These are phyloP conservation scores for Leishmania martiniquensis DNA, from an alignment of 208 protist species.

Conservation along the genomic window DNA sequence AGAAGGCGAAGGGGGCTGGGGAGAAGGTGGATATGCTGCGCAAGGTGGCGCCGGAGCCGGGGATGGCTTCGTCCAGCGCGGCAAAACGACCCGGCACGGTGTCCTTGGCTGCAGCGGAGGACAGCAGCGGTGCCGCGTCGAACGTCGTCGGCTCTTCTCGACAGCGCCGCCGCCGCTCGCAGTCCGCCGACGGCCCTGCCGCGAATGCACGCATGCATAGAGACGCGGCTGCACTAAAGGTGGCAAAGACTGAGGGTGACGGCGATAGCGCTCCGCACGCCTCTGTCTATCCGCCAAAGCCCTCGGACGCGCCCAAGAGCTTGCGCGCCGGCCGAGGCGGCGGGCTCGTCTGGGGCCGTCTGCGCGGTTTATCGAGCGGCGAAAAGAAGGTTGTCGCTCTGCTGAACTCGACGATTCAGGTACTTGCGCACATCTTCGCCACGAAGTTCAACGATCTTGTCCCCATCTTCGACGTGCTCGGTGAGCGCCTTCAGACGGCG, in stretches of 20 bases:
- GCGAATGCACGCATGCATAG: not conserved
- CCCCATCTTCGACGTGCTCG: slow-evolving; percentile 71
- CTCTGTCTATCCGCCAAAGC: not conserved
- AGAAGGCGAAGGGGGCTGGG: slow-evolving; percentile 50
- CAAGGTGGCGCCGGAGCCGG: slow-evolving; percentile 42
- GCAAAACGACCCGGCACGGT: not conserved
- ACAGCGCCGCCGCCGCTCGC: slow-evolving; percentile 11
- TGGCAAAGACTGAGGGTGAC: slow-evolving; percentile 4
- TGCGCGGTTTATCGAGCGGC: slow-evolving; percentile 46
- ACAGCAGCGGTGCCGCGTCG: not conserved
- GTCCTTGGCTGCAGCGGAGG: not conserved
- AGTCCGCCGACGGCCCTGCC: slow-evolving; percentile 8
- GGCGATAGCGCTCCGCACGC: not conserved
- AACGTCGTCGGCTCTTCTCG: not conserved
- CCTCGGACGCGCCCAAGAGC: not conserved
- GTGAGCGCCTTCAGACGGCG: slow-evolving; percentile 38
- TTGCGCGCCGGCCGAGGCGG: not conserved
- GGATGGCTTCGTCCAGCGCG: not conserved
- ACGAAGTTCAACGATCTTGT: slow-evolving; percentile 78
- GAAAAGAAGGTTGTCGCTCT: slow-evolving; percentile 79
- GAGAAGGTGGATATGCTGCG: slow-evolving; percentile 60
- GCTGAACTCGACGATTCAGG: slow-evolving; percentile 70
- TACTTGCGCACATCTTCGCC: slow-evolving; percentile 81
- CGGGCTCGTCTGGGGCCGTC: slow-evolving; percentile 49
- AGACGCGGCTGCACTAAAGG: slow-evolving; percentile 10